phyloP scores from a whole-genome alignment of 1,284 basidiomycete genomes.

The Polyporus tsugae region DNA sequence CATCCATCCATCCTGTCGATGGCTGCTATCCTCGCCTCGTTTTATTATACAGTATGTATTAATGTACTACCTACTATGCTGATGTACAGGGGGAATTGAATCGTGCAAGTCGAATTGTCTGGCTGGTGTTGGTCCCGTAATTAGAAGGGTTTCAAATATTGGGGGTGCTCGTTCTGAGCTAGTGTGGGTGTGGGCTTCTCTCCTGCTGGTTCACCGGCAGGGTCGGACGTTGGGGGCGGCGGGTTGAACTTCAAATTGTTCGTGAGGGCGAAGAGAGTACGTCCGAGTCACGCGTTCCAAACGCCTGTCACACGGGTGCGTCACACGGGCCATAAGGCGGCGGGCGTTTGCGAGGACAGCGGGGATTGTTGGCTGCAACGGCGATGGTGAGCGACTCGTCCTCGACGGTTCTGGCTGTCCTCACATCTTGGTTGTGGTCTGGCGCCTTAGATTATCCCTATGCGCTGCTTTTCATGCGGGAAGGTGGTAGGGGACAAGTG shows the following conservation, averaged over 20 bases:
- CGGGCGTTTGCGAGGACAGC: no score
- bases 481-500: slow-evolving; percentile 96
- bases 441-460: slow-evolving; percentile 77
- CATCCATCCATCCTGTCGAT: slow-evolving; percentile 13
- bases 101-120: background rate
- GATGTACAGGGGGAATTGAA: slow-evolving; percentile 36
- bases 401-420: background rate
- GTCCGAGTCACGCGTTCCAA: no score
- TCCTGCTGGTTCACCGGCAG: no score
- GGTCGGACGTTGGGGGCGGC: no score
- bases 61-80: slow-evolving; percentile 39
- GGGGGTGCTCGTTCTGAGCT: no score
- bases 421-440: background rate
- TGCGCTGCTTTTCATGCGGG: slow-evolving; percentile 91
- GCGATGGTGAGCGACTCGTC: slow-evolving; percentile 29
- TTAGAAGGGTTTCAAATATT: no score
- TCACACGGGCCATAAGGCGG: no score
- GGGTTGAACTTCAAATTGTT: no score
- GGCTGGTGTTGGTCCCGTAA: no score
- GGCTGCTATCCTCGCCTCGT: slow-evolving; percentile 20
- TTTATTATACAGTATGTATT: slow-evolving; percentile 36
- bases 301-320: no score
- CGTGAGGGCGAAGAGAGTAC: no score
- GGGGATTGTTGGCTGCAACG: slow-evolving; percentile 6
- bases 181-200: no score